Percentiles rank a stretch among this genome's conserved stretches.
These are phyloP conservation scores for Suillus fuscotomentosus DNA, from an alignment of 768 basidiomycete genomes.

Conservation along the genomic window DNA sequence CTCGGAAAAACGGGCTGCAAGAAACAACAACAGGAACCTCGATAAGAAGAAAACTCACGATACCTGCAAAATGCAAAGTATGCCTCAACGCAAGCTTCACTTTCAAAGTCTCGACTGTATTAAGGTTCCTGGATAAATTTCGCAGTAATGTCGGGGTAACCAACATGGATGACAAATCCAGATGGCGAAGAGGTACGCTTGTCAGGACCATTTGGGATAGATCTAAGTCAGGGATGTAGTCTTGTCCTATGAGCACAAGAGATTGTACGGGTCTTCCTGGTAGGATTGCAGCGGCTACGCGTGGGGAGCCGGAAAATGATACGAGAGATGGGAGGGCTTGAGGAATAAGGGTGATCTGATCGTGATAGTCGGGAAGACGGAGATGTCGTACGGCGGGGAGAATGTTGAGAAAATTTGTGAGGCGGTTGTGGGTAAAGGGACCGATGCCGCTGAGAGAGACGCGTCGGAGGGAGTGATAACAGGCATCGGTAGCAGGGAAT, in stretches of 20 bases:
- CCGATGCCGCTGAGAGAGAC: slow-evolving; percentile 42
- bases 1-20: background rate
- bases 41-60: slow-evolving; percentile 45
- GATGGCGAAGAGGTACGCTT: slow-evolving; percentile 44
- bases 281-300: slow-evolving; percentile 56
- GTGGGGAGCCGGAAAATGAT: slow-evolving; percentile 59
- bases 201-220: slow-evolving; percentile 49
- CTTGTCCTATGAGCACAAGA: slow-evolving; percentile 56
- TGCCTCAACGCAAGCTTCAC: slow-evolving; percentile 62
- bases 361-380: slow-evolving; percentile 44
- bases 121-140: slow-evolving; percentile 51
- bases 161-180: slow-evolving; percentile 61
- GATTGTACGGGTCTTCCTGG: slow-evolving; percentile 59
- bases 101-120: slow-evolving; percentile 48
- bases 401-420: slow-evolving; percentile 42
- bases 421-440: slow-evolving; percentile 36
- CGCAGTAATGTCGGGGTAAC: slow-evolving; percentile 56
- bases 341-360: slow-evolving; percentile 40
- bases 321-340: slow-evolving; percentile 46
- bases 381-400: slow-evolving; percentile 44
- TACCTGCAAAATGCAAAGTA: slow-evolving; percentile 64
- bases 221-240: slow-evolving; percentile 53
- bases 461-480: slow-evolving; percentile 39
- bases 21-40: background rate
- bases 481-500: slow-evolving; percentile 42